Conservation (phyloP, 164 flowering plant species). For the Magnolia sinica region DNA sequence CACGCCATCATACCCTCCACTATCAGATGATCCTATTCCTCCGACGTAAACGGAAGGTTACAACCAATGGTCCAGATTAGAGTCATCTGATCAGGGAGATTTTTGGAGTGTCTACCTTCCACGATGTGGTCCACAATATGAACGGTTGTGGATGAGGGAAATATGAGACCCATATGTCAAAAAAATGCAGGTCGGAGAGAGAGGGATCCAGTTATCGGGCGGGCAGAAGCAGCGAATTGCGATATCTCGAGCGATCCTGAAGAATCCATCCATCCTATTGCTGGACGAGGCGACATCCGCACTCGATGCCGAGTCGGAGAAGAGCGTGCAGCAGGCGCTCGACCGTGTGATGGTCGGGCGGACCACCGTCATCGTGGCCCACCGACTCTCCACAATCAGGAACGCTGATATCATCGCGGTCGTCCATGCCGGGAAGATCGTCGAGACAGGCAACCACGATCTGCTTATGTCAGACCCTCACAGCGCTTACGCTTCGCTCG, state of each 20-base stretch:
- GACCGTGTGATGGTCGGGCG: conserved; percentile 96
- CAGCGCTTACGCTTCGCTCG: conserved; percentile 76
- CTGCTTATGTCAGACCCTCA: conserved; percentile 65
- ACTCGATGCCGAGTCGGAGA: conserved; percentile 95
- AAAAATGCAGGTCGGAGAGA: conserved; percentile 76
- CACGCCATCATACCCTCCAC: too few species aligned
- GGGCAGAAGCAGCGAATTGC: conserved; percentile 98
- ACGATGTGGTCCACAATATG: too few species aligned
- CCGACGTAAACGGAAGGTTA: too few species aligned
- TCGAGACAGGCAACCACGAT: conserved; percentile 89
- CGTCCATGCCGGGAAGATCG: conserved; percentile 71
- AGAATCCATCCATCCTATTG: conserved; percentile 80
- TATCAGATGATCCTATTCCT: too few species aligned
- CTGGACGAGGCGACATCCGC: conserved; percentile 97
- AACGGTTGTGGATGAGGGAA: too few species aligned
- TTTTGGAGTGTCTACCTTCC: too few species aligned
- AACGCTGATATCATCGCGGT: conserved; percentile 92
- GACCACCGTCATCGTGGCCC: conserved; percentile 89
- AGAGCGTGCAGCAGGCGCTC: conserved; percentile 92
- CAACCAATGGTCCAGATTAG: too few species aligned
- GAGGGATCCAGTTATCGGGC: conserved; percentile 92
- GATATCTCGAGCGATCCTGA: conserved; percentile 87
- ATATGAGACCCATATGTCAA: not conserved
- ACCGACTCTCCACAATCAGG: conserved; percentile 87
- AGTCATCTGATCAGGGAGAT: too few species aligned